Conservation (phyloP, 495 filamentous ascomycete species). For the Lepidopterella palustris region DNA sequence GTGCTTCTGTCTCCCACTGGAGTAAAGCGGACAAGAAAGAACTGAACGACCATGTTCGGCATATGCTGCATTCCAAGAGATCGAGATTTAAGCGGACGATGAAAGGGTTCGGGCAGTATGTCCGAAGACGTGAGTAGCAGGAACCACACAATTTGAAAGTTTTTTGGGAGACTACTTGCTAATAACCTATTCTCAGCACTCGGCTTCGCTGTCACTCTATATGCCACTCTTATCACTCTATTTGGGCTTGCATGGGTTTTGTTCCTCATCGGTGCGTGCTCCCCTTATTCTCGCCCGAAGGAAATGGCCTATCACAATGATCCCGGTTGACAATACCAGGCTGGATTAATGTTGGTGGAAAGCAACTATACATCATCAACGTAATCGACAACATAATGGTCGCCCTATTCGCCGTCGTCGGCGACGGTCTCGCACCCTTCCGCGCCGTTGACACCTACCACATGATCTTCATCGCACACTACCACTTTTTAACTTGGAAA, state of each 20-base stretch:
- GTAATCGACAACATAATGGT: constrained; percentile 73
- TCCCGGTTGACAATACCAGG: constrained; percentile 33
- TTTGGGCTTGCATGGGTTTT: constrained; percentile 80
- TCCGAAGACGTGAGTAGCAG: constrained; percentile 50
- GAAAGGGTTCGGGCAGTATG: constrained; percentile 70
- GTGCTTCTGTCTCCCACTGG: constrained; percentile 62
- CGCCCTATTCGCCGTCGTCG: constrained; percentile 69
- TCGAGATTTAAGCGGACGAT: constrained; percentile 68
- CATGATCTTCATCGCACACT: constrained; percentile 63
- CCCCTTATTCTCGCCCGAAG: too few relatives aligned
- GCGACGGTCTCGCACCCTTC: constrained; percentile 70
- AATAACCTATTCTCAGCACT: constrained; percentile 45
- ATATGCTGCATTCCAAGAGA: constrained; percentile 71
- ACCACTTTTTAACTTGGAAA: constrained; percentile 66
- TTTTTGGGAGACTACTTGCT: too few relatives aligned
- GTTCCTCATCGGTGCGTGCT: constrained; percentile 58
- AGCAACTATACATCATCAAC: constrained; percentile 62
- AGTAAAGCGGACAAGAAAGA: constrained; percentile 59
- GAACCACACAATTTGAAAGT: constrained; percentile 4
- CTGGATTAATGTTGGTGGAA: constrained; percentile 75
- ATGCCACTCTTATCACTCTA: constrained; percentile 71
- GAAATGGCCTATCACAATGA: too few relatives aligned
- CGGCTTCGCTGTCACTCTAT: constrained; percentile 69
- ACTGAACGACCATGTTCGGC: constrained; percentile 73
- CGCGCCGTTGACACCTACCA: constrained; percentile 75